A percentile compares a stretch with the other conserved stretches of the same genome.
phyloP scores from a whole-genome alignment of 139 green algal genomes.

The Zygnema circumcarinatum region DNA sequence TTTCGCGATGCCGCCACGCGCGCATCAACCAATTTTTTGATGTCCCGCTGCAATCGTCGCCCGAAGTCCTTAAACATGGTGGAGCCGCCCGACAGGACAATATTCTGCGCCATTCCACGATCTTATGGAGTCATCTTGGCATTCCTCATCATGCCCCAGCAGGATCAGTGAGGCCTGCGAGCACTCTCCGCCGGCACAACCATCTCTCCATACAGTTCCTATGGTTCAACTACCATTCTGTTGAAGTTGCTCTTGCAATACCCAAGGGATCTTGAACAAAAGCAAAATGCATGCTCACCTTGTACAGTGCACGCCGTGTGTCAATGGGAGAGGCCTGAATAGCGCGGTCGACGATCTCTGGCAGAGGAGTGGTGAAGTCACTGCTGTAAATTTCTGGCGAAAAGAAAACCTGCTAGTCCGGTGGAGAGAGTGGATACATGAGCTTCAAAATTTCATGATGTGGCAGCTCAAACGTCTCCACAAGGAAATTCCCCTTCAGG shows the following conservation, averaged over 20 bases:
- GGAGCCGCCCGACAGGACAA: constrained; percentile 71
- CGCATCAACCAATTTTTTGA: constrained; percentile 68
- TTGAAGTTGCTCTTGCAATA: too few species aligned
- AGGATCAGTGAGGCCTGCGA: too few species aligned
- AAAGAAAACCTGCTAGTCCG: constrained; percentile 76
- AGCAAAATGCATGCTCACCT: constrained; percentile 25
- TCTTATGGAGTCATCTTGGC: not conserved
- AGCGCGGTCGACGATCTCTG: constrained; percentile 74
- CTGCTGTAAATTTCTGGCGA: constrained; percentile 70
- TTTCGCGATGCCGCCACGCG: constrained; percentile 8
- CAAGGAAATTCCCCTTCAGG: too few species aligned
- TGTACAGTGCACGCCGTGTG: constrained; percentile 78
- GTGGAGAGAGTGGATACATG: not conserved
- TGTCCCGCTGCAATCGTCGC: constrained; percentile 71
- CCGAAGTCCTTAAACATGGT: constrained; percentile 83
- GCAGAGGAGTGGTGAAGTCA: constrained; percentile 68
- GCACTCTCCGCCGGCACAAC: too few species aligned
- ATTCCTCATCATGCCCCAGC: too few species aligned
- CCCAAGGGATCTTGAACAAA: not conserved
- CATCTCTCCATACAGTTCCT: too few species aligned
- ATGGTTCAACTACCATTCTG: too few species aligned
- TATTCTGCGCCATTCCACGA: constrained; percentile 56
- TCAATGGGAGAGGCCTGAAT: constrained; percentile 82
- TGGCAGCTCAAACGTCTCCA: too few species aligned
- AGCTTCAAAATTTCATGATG: too few species aligned